Base-by-base conservation (phyloP, 495 filamentous ascomycete genomes). In the Aspergillus mulundensis region DNA sequence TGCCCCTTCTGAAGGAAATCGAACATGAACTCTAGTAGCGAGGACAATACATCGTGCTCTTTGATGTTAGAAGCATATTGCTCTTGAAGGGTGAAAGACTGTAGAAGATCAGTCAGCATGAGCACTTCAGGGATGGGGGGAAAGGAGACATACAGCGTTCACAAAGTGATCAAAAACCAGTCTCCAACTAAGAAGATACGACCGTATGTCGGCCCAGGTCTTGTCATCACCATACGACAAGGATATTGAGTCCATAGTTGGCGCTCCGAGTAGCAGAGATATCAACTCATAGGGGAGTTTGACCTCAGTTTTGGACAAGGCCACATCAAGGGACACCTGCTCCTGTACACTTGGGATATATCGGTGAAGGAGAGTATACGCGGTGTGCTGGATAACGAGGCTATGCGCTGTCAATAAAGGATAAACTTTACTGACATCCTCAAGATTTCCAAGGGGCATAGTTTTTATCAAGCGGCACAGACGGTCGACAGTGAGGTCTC, bases 161-260 rank as follows among this genome's bases (percentile, higher is more conserved):
- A 79, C 74, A 66, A 94, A 94, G 56, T 91, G 87, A 61, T 94
- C 91, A 64, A 95, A 97, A 3, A 96, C 82, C 14, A 97, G 73
- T 54, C 90, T 82, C 94, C 94, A 97, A 39, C 91, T 88, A 24
- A 96, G 73, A n/a, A 97, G 78, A 66, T 96, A 99, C 5, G 85
- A 84, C 45, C 88, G 78, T 61, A 80, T 49, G 57, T 72, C 51
- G 6, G 70, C 67, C 76, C 73, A 77, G 40, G 65, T 66, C 45
- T 68, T 71, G 25, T 73, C 70, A 49, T 76, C 69, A 16, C 66
- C 69, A 23, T 63, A 67, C 0, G 65, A 58, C 19, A 70, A 49
- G 64, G 85, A 72, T 71, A 95, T 70, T 44, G 70, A 67, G 8
- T 72, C 63, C 55, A 72, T 63, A 8, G 72, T 67, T 7, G 79